Evolutionary conservation across 73 alveolate genomes (phyloP), one percentile per base, ranked within the genome.

Genomic region (Tetrahymena elliotti): DNA sequence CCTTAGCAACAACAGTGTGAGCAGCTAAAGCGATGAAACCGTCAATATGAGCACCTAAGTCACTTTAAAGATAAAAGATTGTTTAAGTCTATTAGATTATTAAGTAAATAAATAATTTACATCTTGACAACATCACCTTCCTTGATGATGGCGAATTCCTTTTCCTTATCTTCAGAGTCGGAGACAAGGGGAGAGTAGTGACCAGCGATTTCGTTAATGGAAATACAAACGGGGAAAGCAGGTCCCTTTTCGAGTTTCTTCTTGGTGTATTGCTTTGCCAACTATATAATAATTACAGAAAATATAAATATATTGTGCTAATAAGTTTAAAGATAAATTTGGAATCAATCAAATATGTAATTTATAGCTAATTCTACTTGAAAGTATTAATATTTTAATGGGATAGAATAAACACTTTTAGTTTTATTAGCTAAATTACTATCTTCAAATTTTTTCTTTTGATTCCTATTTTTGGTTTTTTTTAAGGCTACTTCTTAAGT

Each of bases 171-270:
- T 38, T 94, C 84, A 93, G 97, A 93, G 94, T 97, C 99, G 88
- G 95, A 99, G 93, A 95, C 94, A 84, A 98, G 97, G 10, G 99
- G 99, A 33, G 99, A 98, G 93, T 94, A 98, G 97, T 98, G 99
- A 15, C 99, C 99, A 93, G 97, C 95, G 54, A 99, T 96, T 97
- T 99, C 97, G 98, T 99, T 99, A 38, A 98, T 99, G 35, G 99
- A 98, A 94, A 99, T 96, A 92, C 99, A 97, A 47, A 99, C 98
- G 35, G 99, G 99, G 98, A 98, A 98, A 82, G 99, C 99, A 37
- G 98, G 95, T 20, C 99, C 99, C 97, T 98, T 98, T 95, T 98
- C 99, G 9, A 98, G 95, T 96, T 98, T 96, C 98, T 98, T 97
- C 95, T 95, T 98, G 95, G 95, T 94, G 97, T 95, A 98, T 33